Evolutionary conservation across 129 eudicot genomes (phyloP), one percentile per base, ranked within the genome.

Genomic region (Flaveria brownii): DNA sequence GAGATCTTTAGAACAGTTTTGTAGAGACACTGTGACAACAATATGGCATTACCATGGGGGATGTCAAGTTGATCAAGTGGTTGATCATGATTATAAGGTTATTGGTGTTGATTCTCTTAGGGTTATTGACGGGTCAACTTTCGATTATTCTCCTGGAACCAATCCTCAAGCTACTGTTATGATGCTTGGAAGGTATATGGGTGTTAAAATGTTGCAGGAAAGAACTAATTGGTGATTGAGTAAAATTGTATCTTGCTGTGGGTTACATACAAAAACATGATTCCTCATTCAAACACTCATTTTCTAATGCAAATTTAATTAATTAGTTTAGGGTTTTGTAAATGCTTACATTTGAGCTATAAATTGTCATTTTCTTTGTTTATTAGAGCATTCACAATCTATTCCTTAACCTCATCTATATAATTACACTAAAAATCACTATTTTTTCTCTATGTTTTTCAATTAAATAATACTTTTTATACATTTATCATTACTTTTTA

Each of bases 161-260:
- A 94, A 94, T 83, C 98, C 98, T 85, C 98, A 94, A 82, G 98
- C 98, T 47, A 94, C 98, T 3, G 96, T 94, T n/a, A 88, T 94
- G 98, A 94, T 94, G 98, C 96, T 94, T 5, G 98, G 97, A 74
- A 89, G 98, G 91, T 92, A 87, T 72, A 63, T 92, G 96, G 98
- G 98, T 55, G 85, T 92, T 25, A 87, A 72, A 75, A 86, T 92
- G 60, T 76, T 89, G 54, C 67, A 71, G 0, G 90, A 87, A 55
- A 86, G 98, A 81, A 50, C 23, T 70, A 68, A 68, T n/a, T 26
- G 13, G 80, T 78, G 59, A 59, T 46, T 36, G 23, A 47, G 47
- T 54, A 63, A 12, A 12, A 17, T n/a, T 65, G 36, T 71, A 46
- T 71, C 14, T 5, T 70, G 42, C 25, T 23, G 68, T 42, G 28